Evolutionary conservation across 495 filamentous ascomycete species (phyloP), one percentile per base, ranked within the genome.

Genomic region (Xylaria palmicola): DNA sequence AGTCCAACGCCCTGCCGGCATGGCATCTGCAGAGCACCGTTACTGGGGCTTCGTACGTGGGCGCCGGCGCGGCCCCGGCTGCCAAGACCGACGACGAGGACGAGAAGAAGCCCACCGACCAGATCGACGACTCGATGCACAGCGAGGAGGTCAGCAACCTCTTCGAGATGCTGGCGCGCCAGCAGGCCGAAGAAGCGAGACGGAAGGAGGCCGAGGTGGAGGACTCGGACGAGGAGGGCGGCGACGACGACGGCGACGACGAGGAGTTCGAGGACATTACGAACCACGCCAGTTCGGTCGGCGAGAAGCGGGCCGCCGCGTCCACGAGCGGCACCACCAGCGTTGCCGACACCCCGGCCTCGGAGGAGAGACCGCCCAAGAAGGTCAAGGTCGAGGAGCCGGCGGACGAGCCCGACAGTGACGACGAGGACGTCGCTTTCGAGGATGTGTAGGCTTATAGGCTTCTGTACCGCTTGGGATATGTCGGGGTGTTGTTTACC

Each of bases 11-110:
- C 4, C 77, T 99, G 37, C 94, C 94, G 0, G 80, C 86, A 10
- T 97, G 95, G 92, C 92, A 96, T 68, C 90, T 89, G 2, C 86
- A 90, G 47, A 92, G 87, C 45, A 97, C 93, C 1, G 90, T 99
- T 41, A 70, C 65, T 19, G 77, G 77, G n/a, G 65, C 76, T 60
- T 78, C 66, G 30, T 77, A 64, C 37, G 48, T 45, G 3, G 70
- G 59, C 22, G n/a, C 53, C 4, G 70, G 84, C 49, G 78, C 83
- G 22, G 57, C 77, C 7, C 78, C 79, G 59, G 66, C 76, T 47
- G 72, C 72, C 43, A 83, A 79, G 55, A 74, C 85, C 17, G 84
- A 87, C 44, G 75, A 78, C 37, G 85, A 85, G 39, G 80, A 83
- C 34, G 80, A 59, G 24, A 67, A 71, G 57, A 65, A 65, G 40